Conservation (phyloP, 805 yeast genomes). For the Kluyveromyces aestuarii region DNA sequence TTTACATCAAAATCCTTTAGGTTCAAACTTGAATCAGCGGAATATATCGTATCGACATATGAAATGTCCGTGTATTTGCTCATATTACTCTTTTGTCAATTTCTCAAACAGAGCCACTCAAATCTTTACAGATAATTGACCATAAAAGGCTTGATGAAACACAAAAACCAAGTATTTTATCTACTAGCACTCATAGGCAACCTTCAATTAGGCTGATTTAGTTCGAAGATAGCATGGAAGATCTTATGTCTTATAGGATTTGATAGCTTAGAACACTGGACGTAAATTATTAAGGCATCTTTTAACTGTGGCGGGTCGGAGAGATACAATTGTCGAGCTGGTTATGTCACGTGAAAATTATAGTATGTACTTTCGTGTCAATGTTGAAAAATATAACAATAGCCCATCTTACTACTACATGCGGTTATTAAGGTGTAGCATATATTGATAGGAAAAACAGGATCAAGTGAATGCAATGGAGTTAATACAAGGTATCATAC, state of each 20-base stretch:
- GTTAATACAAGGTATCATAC: conserved; percentile 33
- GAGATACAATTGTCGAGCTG: too few species aligned
- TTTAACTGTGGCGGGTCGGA: not conserved
- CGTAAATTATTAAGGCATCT: too few species aligned
- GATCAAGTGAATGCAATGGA: conserved; percentile 25
- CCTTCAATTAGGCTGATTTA: too few species aligned
- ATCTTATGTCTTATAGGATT: too few species aligned
- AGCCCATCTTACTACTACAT: not conserved
- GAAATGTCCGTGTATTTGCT: conserved; percentile 8
- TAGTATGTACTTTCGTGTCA: not conserved
- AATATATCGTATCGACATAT: conserved; percentile 13
- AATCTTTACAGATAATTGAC: not conserved
- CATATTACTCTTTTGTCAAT: not conserved
- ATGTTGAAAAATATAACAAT: not conserved
- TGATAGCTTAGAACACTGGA: too few species aligned
- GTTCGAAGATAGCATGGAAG: too few species aligned
- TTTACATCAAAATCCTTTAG: conserved; percentile 19
- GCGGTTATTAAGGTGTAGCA: not conserved
- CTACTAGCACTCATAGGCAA: not conserved
- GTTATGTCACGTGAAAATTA: not conserved
- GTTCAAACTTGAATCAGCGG: conserved; percentile 14
- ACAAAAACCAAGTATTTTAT: too few species aligned
- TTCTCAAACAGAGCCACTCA: not conserved
- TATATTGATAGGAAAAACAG: too few species aligned
- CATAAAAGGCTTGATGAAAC: not conserved